These are phyloP conservation scores for Zea mays DNA, from an alignment of 176 grass and related monocot genomes.

Conservation along the genomic window DNA sequence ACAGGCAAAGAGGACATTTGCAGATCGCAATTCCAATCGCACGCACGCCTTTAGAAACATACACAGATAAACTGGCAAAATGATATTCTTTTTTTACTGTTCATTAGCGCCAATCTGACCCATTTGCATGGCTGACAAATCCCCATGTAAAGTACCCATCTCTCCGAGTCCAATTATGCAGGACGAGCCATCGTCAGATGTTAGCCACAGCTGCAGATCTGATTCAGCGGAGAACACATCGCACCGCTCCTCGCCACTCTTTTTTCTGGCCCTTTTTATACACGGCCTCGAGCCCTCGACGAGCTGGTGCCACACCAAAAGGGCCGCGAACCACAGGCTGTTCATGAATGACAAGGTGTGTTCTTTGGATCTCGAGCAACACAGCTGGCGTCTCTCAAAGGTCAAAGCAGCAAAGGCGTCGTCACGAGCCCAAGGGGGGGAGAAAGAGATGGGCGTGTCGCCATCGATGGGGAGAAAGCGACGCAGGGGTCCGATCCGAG, in stretches of 20 bases:
- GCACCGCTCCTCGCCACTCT: constrained; percentile 28
- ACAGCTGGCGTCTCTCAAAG: constrained; percentile 31
- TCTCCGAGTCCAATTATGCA: constrained; percentile 7
- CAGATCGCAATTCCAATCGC: too few relatives aligned
- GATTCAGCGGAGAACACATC: constrained; percentile 36
- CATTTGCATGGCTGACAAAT: constrained; percentile 22
- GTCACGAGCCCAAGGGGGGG: constrained; percentile 21
- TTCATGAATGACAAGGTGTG: constrained; percentile 12
- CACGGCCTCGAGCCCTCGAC: constrained; percentile 30
- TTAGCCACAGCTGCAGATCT: constrained; percentile 28
- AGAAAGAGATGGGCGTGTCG: background rate
- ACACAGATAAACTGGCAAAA: background rate
- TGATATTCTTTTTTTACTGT: background rate
- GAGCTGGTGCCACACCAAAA: constrained; percentile 30
- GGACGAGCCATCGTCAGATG: background rate
- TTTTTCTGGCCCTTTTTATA: constrained; percentile 4
- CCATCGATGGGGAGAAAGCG: constrained; percentile 19
- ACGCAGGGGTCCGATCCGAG: constrained; percentile 26
- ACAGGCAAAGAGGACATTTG: too few relatives aligned
- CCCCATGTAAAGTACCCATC: background rate
- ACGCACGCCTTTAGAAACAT: too few relatives aligned
- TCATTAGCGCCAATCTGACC: too few relatives aligned
- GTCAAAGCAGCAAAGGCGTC: constrained; percentile 29
- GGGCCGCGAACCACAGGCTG: constrained; percentile 28
- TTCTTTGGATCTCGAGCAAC: constrained; percentile 35